These are phyloP conservation scores for Colletotrichum lini DNA, from an alignment of 2,329 filamentous ascomycete genomes.

Conservation along the genomic window DNA sequence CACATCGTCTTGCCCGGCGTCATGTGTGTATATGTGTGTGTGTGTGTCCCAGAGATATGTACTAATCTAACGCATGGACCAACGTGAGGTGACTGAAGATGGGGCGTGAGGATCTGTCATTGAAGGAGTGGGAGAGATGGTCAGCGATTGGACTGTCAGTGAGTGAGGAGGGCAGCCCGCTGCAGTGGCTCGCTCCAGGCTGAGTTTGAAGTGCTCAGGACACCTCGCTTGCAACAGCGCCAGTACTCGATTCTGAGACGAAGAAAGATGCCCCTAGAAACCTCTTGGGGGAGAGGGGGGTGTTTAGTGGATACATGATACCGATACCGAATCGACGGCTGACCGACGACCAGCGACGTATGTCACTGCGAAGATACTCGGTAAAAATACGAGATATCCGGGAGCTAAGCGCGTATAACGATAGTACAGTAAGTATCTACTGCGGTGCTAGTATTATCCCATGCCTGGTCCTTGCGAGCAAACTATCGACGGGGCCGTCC, in stretches of 20 bases:
- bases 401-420: constrained; percentile 18
- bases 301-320: constrained; percentile 24
- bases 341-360: not conserved
- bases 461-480: not conserved
- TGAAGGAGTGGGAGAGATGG: not conserved
- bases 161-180: not conserved
- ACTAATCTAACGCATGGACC: not conserved
- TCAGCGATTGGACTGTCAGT: constrained; percentile 11
- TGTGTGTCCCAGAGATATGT: not conserved
- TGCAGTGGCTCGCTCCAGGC: constrained; percentile 24
- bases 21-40: not conserved
- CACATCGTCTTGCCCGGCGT: constrained; percentile 8
- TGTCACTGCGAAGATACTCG: not conserved
- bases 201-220: constrained; percentile 18
- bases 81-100: constrained; percentile 8
- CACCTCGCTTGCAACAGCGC: constrained; percentile 28
- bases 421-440: not conserved
- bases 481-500: not conserved
- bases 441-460: not conserved
- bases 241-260: constrained; percentile 32
- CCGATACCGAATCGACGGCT: not conserved
- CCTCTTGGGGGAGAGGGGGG: not conserved
- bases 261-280: constrained; percentile 4
- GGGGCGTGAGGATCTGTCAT: not conserved
- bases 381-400: constrained; percentile 6